Evolutionary conservation across 192 early-diverging fungal species (phyloP).

Genomic region (Paraglomus brasilianum): DNA sequence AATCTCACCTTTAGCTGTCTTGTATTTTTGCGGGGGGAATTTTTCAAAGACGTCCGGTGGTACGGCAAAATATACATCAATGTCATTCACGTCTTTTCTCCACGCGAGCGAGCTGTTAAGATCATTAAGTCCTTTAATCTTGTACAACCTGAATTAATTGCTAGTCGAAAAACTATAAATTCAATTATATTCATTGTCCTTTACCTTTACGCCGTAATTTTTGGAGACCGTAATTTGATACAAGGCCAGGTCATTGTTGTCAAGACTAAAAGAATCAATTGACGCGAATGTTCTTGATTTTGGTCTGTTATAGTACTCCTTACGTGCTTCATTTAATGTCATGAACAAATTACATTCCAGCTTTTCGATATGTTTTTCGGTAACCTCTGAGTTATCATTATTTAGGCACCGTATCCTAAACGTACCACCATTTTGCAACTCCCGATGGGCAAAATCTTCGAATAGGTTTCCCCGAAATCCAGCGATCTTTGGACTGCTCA

Average conservation of each 20-base stretch:
- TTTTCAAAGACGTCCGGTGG: slow-evolving; percentile 1
- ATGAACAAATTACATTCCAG: slow-evolving; percentile 9
- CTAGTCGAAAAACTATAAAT: not conserved
- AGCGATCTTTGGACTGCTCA: not conserved
- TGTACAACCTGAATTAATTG: not conserved
- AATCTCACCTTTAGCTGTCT: not conserved
- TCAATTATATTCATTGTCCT: not conserved
- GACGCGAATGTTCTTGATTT: slow-evolving; percentile 10
- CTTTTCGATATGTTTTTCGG: not conserved
- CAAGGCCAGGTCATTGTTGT: not conserved
- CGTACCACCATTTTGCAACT: not conserved
- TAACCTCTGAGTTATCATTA: too few species aligned
- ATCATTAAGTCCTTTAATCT: slow-evolving; percentile 18
- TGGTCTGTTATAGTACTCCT: slow-evolving; percentile 20
- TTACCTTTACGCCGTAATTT: slow-evolving; percentile 10
- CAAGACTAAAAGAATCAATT: slow-evolving; percentile 14
- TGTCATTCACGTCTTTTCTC: not conserved
- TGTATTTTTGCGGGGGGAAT: slow-evolving; percentile 8
- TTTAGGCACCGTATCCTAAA: not conserved
- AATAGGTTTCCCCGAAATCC: slow-evolving; percentile 6
- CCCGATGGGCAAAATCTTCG: slow-evolving; percentile 3
- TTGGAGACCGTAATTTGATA: slow-evolving; percentile 15
- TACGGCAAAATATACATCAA: slow-evolving; percentile 11
- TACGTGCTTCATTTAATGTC: slow-evolving; percentile 9
- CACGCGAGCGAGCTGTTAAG: not conserved